Evolutionary conservation across 2,329 filamentous ascomycete genomes (phyloP).

Genomic region (Atkinsonella hypoxylon): DNA sequence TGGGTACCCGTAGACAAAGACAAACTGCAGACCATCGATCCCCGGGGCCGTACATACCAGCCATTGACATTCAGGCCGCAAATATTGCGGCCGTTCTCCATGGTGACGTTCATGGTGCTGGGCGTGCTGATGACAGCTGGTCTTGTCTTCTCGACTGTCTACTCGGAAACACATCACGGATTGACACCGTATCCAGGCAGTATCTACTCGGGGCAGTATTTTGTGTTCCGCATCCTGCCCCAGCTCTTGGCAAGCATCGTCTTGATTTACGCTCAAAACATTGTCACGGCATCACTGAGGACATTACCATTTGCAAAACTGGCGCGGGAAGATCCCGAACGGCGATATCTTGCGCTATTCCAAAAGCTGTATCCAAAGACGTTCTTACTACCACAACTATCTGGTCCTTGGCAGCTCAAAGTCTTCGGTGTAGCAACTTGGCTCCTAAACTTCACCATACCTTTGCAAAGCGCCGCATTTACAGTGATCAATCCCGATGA

Average conservation of each 20-base stretch:
- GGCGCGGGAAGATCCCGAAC: constrained; percentile 47
- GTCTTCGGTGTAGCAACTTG: constrained; percentile 58
- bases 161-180: constrained; percentile 49
- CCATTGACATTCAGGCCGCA: constrained; percentile 58
- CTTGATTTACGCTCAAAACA: constrained; percentile 64
- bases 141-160: constrained; percentile 61
- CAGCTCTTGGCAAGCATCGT: constrained; percentile 61
- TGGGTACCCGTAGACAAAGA: constrained; percentile 25
- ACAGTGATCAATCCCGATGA: constrained; percentile 45
- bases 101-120: constrained; percentile 47
- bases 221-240: constrained; percentile 76
- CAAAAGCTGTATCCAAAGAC: constrained; percentile 56
- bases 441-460: constrained; percentile 69
- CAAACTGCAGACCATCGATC: constrained; percentile 24
- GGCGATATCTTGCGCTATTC: constrained; percentile 55
- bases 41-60: constrained; percentile 27
- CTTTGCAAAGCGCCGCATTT: constrained; percentile 69
- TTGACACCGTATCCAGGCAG: constrained; percentile 53
- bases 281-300: constrained; percentile 64
- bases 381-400: constrained; percentile 49
- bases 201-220: constrained; percentile 65
- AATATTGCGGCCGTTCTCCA: constrained; percentile 54
- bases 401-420: constrained; percentile 55
- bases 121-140: constrained; percentile 60
- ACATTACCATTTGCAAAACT: constrained; percentile 70